These are phyloP conservation scores for Phaffia rhodozyma DNA, from an alignment of 1,284 basidiomycete genomes.

Conservation along the genomic window DNA sequence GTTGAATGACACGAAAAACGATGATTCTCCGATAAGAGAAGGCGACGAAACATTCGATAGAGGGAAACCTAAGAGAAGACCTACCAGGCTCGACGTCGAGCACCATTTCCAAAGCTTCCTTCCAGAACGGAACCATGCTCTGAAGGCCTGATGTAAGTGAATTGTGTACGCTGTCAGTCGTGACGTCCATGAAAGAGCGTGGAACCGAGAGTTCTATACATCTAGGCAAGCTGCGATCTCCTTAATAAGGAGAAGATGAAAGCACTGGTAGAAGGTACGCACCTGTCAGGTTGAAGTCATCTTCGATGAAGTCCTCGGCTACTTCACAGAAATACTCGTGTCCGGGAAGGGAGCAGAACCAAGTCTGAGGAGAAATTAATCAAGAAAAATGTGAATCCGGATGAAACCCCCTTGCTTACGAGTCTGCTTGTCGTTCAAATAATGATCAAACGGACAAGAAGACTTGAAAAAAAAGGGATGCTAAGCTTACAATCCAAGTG, in stretches of 20 bases:
- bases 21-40: no score
- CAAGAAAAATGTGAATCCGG: neutral
- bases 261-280: conserved; percentile 2
- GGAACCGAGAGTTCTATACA: neutral
- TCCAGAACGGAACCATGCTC: conserved; percentile 89
- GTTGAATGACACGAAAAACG: neutral
- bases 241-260: neutral
- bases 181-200: neutral
- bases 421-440: neutral
- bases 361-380: conserved; percentile 39
- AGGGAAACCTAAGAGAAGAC: neutral
- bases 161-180: no score
- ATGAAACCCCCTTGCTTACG: neutral
- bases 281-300: conserved; percentile 94
- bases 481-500: conserved; percentile 35
- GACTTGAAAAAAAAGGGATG: neutral
- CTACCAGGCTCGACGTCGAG: conserved; percentile 94
- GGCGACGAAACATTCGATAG: conserved; percentile 2
- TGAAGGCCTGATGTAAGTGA: conserved; percentile 53
- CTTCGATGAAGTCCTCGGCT: conserved; percentile 97
- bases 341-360: conserved; percentile 96
- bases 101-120: conserved; percentile 99
- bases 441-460: neutral
- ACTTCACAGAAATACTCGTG: conserved; percentile 99
- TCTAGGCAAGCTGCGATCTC: neutral